Base-by-base conservation (phyloP, 2,329 filamentous ascomycete genomes). In the Plectosphaerella sp. region DNA sequence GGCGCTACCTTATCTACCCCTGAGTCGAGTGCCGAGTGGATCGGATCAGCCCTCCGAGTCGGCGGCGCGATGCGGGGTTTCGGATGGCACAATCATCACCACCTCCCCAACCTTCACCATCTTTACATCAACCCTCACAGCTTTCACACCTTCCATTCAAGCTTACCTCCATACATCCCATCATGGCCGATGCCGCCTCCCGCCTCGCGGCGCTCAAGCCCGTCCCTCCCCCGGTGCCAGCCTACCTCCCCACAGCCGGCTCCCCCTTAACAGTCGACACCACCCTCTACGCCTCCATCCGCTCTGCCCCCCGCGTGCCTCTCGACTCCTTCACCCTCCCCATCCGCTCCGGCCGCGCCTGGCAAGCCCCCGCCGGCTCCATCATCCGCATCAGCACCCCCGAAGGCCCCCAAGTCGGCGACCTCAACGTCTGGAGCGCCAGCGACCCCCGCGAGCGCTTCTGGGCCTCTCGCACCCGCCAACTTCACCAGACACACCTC, bases 381-480 rank as follows among this genome's bases (percentile, higher is more conserved):
- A 79, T 94, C 52, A 81, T 89, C 54, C 82, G 84, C 14, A 84
- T 95, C 56, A 87, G 83, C 52, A 93, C 89, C 0, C 88, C 88
- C 0, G 74, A 86, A 51, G 90, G 90, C 0, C 83, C 90, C 0
- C 90, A 95, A 70, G 89, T 95, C 47, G 79, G 89, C 50, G 90
- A 94, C 61, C 72, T 94, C 16, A 95, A 95, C 66, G 79, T 94
- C 60, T 95, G 88, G 88, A 89, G 87, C 60, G 75, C 78, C 5
- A 72, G 84, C 57, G 91, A 94, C 66, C 87, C 89, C 0, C 81
- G 88, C 14, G 90, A 95, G 66, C 78, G 84, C 42, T 90, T 95
- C 73, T 95, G 89, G 90, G 89, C 90, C 1, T 77, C 83, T 1
- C 80, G 90, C 37, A 94, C 89, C 12, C 79, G 86, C 53, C 89